A percentile compares a stretch with the other conserved stretches of the same genome.
These are phyloP conservation scores for Ceriops tagal DNA, from an alignment of 345 rosid species.

Conservation along the genomic window DNA sequence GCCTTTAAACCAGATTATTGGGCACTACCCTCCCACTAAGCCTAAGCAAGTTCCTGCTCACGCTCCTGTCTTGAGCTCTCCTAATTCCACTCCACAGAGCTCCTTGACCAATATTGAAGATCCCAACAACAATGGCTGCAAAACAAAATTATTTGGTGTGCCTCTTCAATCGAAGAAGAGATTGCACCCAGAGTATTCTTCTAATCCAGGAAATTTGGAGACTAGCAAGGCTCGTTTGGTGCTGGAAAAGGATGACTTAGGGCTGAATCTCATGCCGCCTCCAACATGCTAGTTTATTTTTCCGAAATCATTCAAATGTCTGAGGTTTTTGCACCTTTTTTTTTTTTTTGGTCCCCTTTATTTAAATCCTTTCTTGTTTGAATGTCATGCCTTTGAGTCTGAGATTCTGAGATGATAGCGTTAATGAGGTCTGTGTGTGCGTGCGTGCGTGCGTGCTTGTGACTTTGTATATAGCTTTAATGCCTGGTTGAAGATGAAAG, in stretches of 20 bases:
- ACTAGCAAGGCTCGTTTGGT: slow-evolving; percentile 58
- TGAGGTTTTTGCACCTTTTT: slow-evolving; percentile 12
- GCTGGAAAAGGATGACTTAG: slow-evolving; percentile 75
- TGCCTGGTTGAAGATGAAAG: slow-evolving; percentile 27
- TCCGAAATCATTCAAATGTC: slow-evolving; percentile 12
- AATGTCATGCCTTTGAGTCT: slow-evolving; percentile 17
- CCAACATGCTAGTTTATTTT: slow-evolving; percentile 42
- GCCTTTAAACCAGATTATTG: slow-evolving; percentile 45
- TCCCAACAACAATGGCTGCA: slow-evolving; percentile 32
- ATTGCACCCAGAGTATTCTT: slow-evolving; percentile 39
- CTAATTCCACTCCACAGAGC: slow-evolving; percentile 38
- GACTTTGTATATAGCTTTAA: slow-evolving; percentile 40
- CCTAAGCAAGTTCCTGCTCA: slow-evolving; percentile 25
- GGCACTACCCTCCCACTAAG: slow-evolving; percentile 30
- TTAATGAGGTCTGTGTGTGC: slow-evolving; percentile 24
- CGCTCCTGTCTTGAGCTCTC: slow-evolving; percentile 29
- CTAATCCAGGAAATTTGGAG: slow-evolving; percentile 35
- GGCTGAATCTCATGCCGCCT: slow-evolving; percentile 78
- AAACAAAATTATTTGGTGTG: slow-evolving; percentile 77
- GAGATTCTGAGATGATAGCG: slow-evolving; percentile 26
- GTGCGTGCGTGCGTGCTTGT: slow-evolving; percentile 46
- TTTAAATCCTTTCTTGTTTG: slow-evolving; percentile 21
- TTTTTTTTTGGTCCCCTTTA: slow-evolving; percentile 3
- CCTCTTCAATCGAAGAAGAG: slow-evolving; percentile 71
- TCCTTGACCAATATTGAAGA: slow-evolving; percentile 37